phyloP scores from a whole-genome alignment of 2,329 filamentous ascomycete genomes.

The Sporothrix schenckii region DNA sequence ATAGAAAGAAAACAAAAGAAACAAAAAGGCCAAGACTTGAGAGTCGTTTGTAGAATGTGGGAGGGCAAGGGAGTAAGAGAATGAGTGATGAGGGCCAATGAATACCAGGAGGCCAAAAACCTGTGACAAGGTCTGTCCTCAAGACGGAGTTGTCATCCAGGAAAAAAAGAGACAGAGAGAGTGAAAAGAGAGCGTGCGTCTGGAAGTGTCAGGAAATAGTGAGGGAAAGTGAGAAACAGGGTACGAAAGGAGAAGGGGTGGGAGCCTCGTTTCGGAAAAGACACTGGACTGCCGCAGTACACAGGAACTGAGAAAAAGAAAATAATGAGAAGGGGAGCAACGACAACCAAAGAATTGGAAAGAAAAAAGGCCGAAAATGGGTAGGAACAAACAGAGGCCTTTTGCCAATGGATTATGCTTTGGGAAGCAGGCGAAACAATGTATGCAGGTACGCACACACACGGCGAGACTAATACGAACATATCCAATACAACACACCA shows the following conservation, averaged over 20 bases:
- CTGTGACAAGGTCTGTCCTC: not conserved
- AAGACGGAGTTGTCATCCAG: not conserved
- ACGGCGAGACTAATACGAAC: not conserved
- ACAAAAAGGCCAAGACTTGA: slow-evolving; percentile 11
- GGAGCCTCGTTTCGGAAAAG: slow-evolving; percentile 16
- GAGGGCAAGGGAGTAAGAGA: not conserved
- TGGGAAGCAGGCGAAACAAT: slow-evolving; percentile 1
- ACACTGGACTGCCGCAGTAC: not conserved
- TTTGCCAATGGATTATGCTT: slow-evolving; percentile 6
- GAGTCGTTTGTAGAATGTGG: too few species aligned
- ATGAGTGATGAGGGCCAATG: not conserved
- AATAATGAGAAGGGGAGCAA: not conserved
- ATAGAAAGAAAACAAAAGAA: slow-evolving; percentile 22
- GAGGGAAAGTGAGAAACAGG: not conserved
- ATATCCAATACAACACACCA: not conserved
- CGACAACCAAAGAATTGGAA: not conserved
- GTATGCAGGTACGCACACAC: slow-evolving; percentile 2
- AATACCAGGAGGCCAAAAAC: not conserved
- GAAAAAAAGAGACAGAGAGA: not conserved
- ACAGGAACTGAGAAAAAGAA: not conserved
- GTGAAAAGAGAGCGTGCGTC: not conserved
- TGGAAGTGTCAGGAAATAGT: not conserved
- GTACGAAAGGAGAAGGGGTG: not conserved
- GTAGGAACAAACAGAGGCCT: not conserved
- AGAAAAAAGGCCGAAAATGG: not conserved